Percentiles rank a stretch among this genome's conserved stretches.
Evolutionary conservation across 352 stramenopile species (phyloP).

Genomic region (Discostella stelligera): DNA sequence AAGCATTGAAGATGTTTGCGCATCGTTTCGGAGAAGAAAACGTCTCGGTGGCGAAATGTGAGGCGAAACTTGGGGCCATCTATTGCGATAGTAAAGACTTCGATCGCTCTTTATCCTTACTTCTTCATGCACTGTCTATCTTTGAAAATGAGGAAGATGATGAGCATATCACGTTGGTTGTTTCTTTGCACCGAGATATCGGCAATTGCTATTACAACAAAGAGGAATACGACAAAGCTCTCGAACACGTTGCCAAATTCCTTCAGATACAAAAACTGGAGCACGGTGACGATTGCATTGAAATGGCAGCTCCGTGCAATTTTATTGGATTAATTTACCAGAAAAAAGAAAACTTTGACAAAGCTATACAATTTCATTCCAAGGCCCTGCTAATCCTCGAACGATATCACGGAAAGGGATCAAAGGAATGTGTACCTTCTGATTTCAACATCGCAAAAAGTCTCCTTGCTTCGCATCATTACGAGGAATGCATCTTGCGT

Average conservation of each 20-base stretch:
- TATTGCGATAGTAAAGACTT: constrained; percentile 46
- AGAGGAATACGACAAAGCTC: constrained; percentile 37
- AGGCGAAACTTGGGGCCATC: constrained; percentile 46
- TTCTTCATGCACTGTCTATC: constrained; percentile 36
- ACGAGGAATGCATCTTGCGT: constrained; percentile 27
- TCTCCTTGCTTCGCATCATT: constrained; percentile 39
- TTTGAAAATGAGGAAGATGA: constrained; percentile 47
- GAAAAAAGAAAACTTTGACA: constrained; percentile 37
- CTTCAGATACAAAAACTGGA: constrained; percentile 47
- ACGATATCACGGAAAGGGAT: constrained; percentile 33
- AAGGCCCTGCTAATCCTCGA: constrained; percentile 47
- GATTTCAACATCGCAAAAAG: constrained; percentile 41
- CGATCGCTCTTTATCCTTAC: constrained; percentile 31
- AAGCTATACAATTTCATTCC: constrained; percentile 52
- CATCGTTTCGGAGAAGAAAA: constrained; percentile 40
- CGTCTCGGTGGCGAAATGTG: constrained; percentile 52
- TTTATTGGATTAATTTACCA: constrained; percentile 52
- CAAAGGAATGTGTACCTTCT: constrained; percentile 28
- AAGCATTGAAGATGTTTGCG: constrained; percentile 47
- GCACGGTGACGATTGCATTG: constrained; percentile 43
- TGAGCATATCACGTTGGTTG: constrained; percentile 29
- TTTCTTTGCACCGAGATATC: constrained; percentile 44
- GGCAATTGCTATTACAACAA: constrained; percentile 49
- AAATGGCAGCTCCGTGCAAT: constrained; percentile 45
- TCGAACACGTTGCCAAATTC: constrained; percentile 47